Evolutionary conservation across 2,329 filamentous ascomycete species (phyloP).

Genomic region (Eutypella sp.): DNA sequence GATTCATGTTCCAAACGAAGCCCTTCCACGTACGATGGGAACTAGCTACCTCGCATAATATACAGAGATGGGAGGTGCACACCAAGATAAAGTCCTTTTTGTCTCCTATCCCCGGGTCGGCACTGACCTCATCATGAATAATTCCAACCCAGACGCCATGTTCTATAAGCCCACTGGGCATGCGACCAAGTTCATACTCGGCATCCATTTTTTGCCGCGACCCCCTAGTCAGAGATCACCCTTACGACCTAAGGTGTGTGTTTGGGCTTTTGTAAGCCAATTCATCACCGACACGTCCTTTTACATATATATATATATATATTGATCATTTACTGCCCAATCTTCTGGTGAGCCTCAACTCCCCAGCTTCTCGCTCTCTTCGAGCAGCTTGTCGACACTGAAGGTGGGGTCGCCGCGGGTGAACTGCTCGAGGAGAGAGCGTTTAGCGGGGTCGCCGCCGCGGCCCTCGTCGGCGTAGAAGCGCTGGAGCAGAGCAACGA

Average conservation of each 20-base stretch:
- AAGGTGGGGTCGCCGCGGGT: slow-evolving; percentile 72
- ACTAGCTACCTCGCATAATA: no score
- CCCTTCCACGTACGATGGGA: no score
- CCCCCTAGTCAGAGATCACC: no score
- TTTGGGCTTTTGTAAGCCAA: no score
- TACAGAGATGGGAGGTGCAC: not conserved
- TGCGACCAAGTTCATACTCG: no score
- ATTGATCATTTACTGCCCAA: not conserved
- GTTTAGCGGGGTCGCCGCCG: slow-evolving; percentile 58
- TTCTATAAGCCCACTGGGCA: slow-evolving; percentile 3
- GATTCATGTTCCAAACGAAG: no score
- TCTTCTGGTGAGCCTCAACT: slow-evolving; percentile 23
- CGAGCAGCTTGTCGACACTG: slow-evolving; percentile 76
- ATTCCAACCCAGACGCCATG: not conserved
- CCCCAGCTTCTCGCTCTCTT: slow-evolving; percentile 79
- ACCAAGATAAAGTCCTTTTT: not conserved
- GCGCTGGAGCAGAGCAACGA: slow-evolving; percentile 88
- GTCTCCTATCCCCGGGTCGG: not conserved
- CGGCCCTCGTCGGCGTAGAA: slow-evolving; percentile 67
- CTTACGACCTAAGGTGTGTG: no score
- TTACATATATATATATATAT: slow-evolving; percentile 1
- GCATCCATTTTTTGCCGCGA: no score
- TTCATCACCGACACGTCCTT: no score
- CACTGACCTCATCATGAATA: not conserved
- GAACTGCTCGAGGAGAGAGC: slow-evolving; percentile 75